Percentiles rank a stretch among this genome's conserved stretches.
phyloP scores from a whole-genome alignment of 495 filamentous ascomycete species.

The Penicillium paradoxum region DNA sequence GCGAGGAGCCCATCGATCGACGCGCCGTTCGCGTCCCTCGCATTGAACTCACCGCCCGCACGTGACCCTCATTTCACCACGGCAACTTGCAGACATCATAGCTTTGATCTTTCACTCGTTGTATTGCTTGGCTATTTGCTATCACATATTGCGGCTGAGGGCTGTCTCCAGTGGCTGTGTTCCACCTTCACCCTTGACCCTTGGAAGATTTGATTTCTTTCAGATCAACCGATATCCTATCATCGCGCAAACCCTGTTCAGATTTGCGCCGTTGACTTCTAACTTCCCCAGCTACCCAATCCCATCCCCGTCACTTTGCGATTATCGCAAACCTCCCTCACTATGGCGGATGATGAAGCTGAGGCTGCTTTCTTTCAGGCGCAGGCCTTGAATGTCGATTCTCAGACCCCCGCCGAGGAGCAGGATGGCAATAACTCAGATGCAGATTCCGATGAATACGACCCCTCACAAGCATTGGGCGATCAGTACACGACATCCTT shows the following conservation, averaged over 20 bases:
- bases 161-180: conserved; percentile 5
- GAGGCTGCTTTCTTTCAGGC: conserved; percentile 59
- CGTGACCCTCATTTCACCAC: conserved; percentile 14
- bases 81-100: conserved; percentile 5
- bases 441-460: conserved; percentile 52
- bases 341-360: conserved; percentile 57
- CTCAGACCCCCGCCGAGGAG: conserved; percentile 39
- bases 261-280: not conserved
- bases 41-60: conserved; percentile 24
- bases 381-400: conserved; percentile 47
- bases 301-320: conserved; percentile 4
- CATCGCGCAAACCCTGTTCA: not conserved
- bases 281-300: not conserved
- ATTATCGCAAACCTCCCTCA: conserved; percentile 11
- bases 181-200: not conserved
- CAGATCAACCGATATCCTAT: not conserved
- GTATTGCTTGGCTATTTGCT: not conserved
- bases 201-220: not conserved
- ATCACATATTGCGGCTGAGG: conserved; percentile 6
- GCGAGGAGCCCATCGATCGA: conserved; percentile 22
- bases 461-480: conserved; percentile 47
- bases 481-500: conserved; percentile 36
- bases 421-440: conserved; percentile 49
- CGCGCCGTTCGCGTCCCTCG: conserved; percentile 29
- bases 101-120: not conserved